phyloP scores from a whole-genome alignment of 176 grass and related monocot genomes.

The Tillandsia leiboldiana region DNA sequence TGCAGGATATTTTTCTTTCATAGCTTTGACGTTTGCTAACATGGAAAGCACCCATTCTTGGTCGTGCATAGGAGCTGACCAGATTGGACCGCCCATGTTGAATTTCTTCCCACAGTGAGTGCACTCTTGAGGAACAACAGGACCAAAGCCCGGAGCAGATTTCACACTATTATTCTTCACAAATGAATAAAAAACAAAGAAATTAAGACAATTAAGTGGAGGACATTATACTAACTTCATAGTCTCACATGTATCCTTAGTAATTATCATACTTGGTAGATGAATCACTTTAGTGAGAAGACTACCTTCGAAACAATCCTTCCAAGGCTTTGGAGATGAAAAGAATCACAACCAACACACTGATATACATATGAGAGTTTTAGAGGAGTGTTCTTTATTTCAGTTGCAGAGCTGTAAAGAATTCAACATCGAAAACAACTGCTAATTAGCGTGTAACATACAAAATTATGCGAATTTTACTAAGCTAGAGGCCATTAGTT shows the following conservation, averaged over 20 bases:
- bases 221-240: not conserved
- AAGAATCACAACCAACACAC: conserved; percentile 94
- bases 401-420: conserved; percentile 68
- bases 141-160: conserved; percentile 76
- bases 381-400: conserved; percentile 88
- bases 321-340: conserved; percentile 79
- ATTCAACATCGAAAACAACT: not conserved
- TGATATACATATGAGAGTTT: conserved; percentile 98
- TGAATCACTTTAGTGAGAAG: conserved; percentile 1
- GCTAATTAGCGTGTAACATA: not conserved
- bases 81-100: conserved; percentile 91
- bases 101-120: conserved; percentile 77
- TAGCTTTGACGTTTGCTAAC: conserved; percentile 43
- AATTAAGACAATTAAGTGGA: conserved; percentile 17
- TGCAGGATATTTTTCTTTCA: conserved; percentile 79
- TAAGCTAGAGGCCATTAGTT: too few species aligned
- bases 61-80: conserved; percentile 94
- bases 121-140: conserved; percentile 87
- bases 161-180: conserved; percentile 72
- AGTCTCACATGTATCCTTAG: not conserved
- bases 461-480: not conserved
- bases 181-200: conserved; percentile 19
- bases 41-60: conserved; percentile 90
- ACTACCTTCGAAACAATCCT: conserved; percentile 68
- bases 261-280: not conserved